Percentiles rank a stretch among this genome's conserved stretches.
Evolutionary conservation across 371 early-diverging fungal species (phyloP).

Genomic region (Chytridiales sp.): DNA sequence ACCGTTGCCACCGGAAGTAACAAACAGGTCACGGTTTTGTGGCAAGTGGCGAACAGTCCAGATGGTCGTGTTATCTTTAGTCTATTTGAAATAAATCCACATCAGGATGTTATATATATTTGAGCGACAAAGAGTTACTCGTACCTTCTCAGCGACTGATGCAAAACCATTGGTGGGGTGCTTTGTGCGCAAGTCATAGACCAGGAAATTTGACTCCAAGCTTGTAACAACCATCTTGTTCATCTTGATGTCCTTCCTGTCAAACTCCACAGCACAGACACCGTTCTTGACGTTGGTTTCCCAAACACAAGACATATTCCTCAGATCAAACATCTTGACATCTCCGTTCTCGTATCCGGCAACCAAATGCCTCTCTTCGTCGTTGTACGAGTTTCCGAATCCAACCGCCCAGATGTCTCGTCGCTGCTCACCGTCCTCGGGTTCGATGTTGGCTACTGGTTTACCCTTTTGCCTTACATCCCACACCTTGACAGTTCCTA

Average conservation of each 20-base stretch:
- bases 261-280: slow-evolving; percentile 66
- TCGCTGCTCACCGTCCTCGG: slow-evolving; percentile 45
- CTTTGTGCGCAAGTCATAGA: slow-evolving; percentile 51
- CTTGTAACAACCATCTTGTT: slow-evolving; percentile 58
- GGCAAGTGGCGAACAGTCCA: slow-evolving; percentile 76
- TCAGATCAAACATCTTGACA: slow-evolving; percentile 69
- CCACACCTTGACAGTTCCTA: slow-evolving; percentile 76
- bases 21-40: slow-evolving; percentile 62
- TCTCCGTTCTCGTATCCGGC: slow-evolving; percentile 84
- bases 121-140: slow-evolving; percentile 6
- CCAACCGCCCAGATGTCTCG: slow-evolving; percentile 78
- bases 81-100: too few species aligned
- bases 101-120: too few species aligned
- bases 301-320: slow-evolving; percentile 61
- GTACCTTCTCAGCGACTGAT: slow-evolving; percentile 42
- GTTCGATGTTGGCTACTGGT: slow-evolving; percentile 64
- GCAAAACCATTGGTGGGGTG: slow-evolving; percentile 58
- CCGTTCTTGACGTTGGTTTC: slow-evolving; percentile 75
- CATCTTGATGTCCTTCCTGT: slow-evolving; percentile 52
- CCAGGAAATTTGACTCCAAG: slow-evolving; percentile 43
- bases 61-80: slow-evolving; percentile 60
- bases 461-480: slow-evolving; percentile 68
- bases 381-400: slow-evolving; percentile 61
- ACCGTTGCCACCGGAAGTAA: slow-evolving; percentile 69
- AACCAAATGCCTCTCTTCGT: slow-evolving; percentile 55